Percentiles rank a stretch among this genome's conserved stretches.
Evolutionary conservation across 148 eudicot genomes (phyloP).

Genomic region (Hydrangea macrophylla): DNA sequence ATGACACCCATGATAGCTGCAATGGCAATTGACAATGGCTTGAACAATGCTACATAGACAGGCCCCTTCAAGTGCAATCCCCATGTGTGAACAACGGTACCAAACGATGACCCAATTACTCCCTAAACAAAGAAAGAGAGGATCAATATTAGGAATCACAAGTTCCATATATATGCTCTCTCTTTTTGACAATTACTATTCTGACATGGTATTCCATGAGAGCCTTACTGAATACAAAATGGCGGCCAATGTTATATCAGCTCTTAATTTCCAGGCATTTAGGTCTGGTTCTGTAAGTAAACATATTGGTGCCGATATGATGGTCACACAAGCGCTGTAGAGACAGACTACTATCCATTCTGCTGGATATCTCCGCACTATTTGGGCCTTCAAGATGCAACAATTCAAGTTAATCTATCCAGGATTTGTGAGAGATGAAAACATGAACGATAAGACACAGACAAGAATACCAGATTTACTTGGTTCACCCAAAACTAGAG

Average conservation of each 20-base stretch:
- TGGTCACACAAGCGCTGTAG: background rate
- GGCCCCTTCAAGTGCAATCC: constrained; percentile 8
- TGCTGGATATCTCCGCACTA: constrained; percentile 12
- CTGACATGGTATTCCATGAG: background rate
- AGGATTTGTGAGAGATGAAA: background rate
- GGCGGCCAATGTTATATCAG: background rate
- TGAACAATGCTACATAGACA: constrained; percentile 4
- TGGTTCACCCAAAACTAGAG: no score
- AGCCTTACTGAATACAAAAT: constrained; percentile 14
- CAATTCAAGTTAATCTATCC: background rate
- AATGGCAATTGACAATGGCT: constrained; percentile 11
- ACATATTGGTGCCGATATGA: background rate
- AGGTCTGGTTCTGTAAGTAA: background rate
- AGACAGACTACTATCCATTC: constrained; percentile 11
- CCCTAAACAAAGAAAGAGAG: background rate
- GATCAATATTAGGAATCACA: background rate
- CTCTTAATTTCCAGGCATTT: constrained; percentile 8
- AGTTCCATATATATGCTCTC: background rate
- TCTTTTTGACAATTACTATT: background rate
- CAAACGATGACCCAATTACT: background rate
- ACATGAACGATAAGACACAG: no score
- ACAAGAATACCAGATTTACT: no score
- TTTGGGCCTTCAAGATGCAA: background rate
- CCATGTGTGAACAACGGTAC: constrained; percentile 4
- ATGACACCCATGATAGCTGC: constrained; percentile 13